Percentiles rank a stretch among this genome's conserved stretches.
phyloP scores from a whole-genome alignment of 225 moss, liverwort and hornwort genomes.

The Pseudoscleropodium purum region DNA sequence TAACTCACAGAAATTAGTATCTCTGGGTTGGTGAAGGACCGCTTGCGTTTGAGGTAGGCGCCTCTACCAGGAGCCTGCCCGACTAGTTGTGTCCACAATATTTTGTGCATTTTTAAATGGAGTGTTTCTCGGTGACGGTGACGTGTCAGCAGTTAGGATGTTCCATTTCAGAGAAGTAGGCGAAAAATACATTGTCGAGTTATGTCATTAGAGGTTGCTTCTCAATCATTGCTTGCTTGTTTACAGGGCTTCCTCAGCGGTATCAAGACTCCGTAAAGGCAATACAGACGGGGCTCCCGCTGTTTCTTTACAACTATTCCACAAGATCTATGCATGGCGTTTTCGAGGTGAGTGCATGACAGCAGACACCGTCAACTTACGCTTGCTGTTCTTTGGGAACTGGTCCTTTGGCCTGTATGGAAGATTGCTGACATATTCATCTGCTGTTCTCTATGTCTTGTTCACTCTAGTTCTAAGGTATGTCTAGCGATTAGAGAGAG shows the following conservation, averaged over 20 bases:
- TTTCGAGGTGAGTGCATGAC: constrained; percentile 56
- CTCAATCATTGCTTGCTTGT: background rate
- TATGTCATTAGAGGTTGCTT: background rate
- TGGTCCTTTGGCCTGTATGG: background rate
- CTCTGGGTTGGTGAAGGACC: constrained; percentile 12
- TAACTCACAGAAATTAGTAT: constrained; percentile 9
- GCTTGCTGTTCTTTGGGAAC: background rate
- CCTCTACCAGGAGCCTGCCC: constrained; percentile 1
- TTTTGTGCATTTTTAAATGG: background rate
- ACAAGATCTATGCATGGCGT: constrained; percentile 91
- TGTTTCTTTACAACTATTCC: constrained; percentile 95
- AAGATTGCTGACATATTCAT: background rate
- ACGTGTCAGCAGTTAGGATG: background rate
- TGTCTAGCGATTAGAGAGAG: background rate
- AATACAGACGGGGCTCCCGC: constrained; percentile 82
- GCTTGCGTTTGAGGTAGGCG: constrained; percentile 12
- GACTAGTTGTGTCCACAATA: background rate
- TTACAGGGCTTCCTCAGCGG: constrained; percentile 82
- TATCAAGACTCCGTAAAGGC: constrained; percentile 92
- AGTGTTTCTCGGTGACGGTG: background rate
- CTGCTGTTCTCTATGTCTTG: background rate
- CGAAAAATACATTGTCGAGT: background rate
- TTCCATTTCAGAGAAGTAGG: background rate
- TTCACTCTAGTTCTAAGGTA: background rate
- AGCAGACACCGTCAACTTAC: background rate